These are phyloP conservation scores for Erysiphe pulchra DNA, from an alignment of 2,329 filamentous ascomycete genomes.

Conservation along the genomic window DNA sequence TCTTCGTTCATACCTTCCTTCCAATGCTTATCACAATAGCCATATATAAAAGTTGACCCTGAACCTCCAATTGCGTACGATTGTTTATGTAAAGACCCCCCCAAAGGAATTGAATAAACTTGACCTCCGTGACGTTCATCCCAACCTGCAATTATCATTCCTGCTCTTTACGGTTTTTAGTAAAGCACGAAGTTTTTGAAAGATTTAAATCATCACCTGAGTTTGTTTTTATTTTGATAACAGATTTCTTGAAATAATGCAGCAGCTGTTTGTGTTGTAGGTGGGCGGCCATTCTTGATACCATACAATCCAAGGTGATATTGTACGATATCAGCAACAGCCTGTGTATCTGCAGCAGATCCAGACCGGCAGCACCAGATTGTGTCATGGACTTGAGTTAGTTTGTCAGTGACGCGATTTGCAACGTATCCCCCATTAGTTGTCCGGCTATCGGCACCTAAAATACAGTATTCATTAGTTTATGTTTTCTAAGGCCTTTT, in stretches of 20 bases:
- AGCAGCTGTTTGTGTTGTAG: constrained; percentile 84
- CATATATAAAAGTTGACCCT: constrained; percentile 97
- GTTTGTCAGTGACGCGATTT: constrained; percentile 97
- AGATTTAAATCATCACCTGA: constrained; percentile 34
- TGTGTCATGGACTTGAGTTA: constrained; percentile 93
- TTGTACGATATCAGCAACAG: constrained; percentile 91
- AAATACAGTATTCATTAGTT: constrained; percentile 2
- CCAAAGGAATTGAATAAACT: constrained; percentile 90
- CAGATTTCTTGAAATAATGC: constrained; percentile 95
- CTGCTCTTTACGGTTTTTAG: constrained; percentile 34
- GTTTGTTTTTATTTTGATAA: constrained; percentile 85
- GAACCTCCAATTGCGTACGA: constrained; percentile 87
- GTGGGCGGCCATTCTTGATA: constrained; percentile 67
- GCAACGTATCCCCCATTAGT: constrained; percentile 97
- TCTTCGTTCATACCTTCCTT: constrained; percentile 79
- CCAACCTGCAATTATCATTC: constrained; percentile 96
- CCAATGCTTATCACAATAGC: constrained; percentile 95
- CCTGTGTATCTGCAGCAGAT: constrained; percentile 91
- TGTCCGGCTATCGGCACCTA: constrained; percentile 83
- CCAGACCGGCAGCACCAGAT: constrained; percentile 99
- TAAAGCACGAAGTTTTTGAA: background rate
- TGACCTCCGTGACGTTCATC: constrained; percentile 86
- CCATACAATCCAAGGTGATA: constrained; percentile 88
- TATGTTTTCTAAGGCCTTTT: background rate
- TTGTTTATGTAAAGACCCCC: constrained; percentile 94